These are phyloP conservation scores for Globisporangium middletonii DNA, from an alignment of 352 stramenopile genomes.

Conservation along the genomic window DNA sequence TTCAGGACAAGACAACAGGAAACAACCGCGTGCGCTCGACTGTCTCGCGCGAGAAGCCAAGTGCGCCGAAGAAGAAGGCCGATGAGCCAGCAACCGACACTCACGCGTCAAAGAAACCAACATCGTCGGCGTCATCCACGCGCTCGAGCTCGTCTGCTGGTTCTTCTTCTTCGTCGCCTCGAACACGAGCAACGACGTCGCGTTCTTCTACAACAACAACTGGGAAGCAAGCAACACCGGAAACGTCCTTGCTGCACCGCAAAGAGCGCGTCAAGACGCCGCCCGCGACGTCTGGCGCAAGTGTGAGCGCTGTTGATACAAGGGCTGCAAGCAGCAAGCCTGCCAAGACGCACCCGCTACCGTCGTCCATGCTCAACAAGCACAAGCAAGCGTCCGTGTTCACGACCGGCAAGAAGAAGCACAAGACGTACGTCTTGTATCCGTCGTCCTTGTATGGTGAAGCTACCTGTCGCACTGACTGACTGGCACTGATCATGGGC, in stretches of 20 bases:
- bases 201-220: not conserved
- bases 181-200: not conserved
- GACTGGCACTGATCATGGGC: too few species aligned
- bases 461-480: not conserved
- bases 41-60: conserved; percentile 12
- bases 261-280: conserved; percentile 18
- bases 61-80: conserved; percentile 6
- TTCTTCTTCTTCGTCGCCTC: conserved; percentile 1
- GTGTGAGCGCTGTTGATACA: not conserved
- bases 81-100: not conserved
- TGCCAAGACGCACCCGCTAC: conserved; percentile 25
- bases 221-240: conserved; percentile 8
- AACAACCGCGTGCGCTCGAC: conserved; percentile 13
- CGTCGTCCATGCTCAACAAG: conserved; percentile 51
- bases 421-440: conserved; percentile 53
- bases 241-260: conserved; percentile 1
- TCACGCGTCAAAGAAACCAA: not conserved
- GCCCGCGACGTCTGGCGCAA: conserved; percentile 10
- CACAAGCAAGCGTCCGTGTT: conserved; percentile 77
- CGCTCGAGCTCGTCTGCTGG: conserved; percentile 8
- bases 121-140: not conserved
- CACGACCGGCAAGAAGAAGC: conserved; percentile 57
- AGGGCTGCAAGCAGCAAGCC: not conserved
- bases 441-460: not conserved
- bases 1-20: not conserved